These are phyloP conservation scores for Capronia epimyces DNA, from an alignment of 2,329 filamentous ascomycete genomes.

Conservation along the genomic window DNA sequence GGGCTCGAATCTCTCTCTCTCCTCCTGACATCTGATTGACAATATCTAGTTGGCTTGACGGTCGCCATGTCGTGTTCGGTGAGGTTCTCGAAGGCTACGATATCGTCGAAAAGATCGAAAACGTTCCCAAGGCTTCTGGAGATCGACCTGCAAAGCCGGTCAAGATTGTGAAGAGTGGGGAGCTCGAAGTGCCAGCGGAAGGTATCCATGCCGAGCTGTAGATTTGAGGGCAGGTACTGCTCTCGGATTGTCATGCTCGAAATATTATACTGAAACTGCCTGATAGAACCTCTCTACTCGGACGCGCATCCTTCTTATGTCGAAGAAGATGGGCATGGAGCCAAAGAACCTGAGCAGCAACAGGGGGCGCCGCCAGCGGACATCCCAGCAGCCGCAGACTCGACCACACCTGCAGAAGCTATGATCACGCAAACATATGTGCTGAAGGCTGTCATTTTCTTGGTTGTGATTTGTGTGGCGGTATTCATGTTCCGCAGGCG, in stretches of 20 bases:
- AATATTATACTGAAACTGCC: constrained; percentile 12
- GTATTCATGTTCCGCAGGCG: constrained; percentile 20
- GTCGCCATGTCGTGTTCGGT: constrained; percentile 62
- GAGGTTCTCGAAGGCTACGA: constrained; percentile 65
- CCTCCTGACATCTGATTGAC: constrained; percentile 3
- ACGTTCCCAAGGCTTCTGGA: constrained; percentile 51
- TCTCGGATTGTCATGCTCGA: constrained; percentile 19
- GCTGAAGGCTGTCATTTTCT: constrained; percentile 20
- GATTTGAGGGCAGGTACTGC: constrained; percentile 32
- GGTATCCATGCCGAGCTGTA: constrained; percentile 64
- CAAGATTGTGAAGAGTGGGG: constrained; percentile 62
- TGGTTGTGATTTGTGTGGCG: constrained; percentile 19
- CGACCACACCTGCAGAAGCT: constrained; percentile 8
- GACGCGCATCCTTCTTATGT: constrained; percentile 25
- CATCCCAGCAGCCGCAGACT: constrained; percentile 11
- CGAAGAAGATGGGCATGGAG: constrained; percentile 11
- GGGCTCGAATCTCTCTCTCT: constrained; percentile 5
- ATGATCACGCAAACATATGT: constrained; percentile 22
- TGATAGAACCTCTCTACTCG: constrained; percentile 23
- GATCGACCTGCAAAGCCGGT: constrained; percentile 56
- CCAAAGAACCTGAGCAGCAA: constrained; percentile 9
- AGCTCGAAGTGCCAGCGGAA: constrained; percentile 58
- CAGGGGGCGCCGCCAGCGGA: constrained; percentile 8
- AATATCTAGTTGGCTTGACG: constrained; percentile 53
- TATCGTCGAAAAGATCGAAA: constrained; percentile 60